These are phyloP conservation scores for Diutina mesorugosa DNA, from an alignment of 1,139 yeast species.

Conservation along the genomic window DNA sequence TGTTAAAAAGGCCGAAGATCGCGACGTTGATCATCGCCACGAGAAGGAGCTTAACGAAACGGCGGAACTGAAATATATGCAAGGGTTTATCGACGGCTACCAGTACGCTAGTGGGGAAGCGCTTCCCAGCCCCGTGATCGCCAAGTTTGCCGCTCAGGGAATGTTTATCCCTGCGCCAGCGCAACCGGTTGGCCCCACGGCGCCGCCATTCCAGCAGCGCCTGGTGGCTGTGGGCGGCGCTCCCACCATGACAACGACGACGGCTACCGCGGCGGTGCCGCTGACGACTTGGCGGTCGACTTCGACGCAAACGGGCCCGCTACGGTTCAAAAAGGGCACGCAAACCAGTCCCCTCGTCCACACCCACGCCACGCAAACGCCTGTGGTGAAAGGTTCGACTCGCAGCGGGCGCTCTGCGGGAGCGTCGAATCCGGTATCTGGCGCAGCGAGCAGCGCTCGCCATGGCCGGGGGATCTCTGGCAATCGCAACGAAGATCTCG, in stretches of 20 bases:
- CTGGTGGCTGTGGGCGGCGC: no score
- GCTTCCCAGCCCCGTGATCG: neutral
- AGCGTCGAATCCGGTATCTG: neutral
- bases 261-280: no score
- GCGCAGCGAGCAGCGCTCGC: neutral
- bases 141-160: neutral
- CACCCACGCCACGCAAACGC: neutral
- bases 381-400: neutral
- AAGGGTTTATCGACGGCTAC: neutral
- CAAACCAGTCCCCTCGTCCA: neutral
- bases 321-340: neutral
- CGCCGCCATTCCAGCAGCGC: no score
- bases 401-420: neutral
- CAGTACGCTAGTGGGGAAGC: neutral
- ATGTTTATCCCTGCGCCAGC: neutral
- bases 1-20: neutral
- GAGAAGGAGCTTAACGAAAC: neutral
- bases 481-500: neutral
- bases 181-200: neutral
- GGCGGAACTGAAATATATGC: neutral
- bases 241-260: no score
- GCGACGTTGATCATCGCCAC: neutral
- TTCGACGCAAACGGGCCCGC: neutral
- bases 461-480: neutral
- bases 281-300: neutral